phyloP scores from a whole-genome alignment of 2,329 filamentous ascomycete species.

The Phyllachora maydis region DNA sequence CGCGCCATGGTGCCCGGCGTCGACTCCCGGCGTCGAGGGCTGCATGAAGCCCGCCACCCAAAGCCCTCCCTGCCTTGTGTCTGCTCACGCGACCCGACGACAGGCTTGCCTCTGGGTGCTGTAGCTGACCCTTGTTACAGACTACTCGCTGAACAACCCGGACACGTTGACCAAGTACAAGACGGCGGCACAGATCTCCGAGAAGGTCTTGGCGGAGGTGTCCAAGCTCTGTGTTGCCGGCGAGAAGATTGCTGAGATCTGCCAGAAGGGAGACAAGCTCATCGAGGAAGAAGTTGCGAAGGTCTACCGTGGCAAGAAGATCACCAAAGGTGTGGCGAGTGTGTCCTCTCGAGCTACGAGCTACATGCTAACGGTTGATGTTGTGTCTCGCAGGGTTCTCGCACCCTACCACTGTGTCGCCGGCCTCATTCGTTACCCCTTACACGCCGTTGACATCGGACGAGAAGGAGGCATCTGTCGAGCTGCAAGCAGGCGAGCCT shows the following conservation, averaged over 20 bases:
- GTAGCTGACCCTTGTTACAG: slow-evolving; percentile 19
- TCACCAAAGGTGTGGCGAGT: slow-evolving; percentile 72
- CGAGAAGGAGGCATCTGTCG: slow-evolving; percentile 57
- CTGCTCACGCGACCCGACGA: neutral
- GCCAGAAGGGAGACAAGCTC: slow-evolving; percentile 87
- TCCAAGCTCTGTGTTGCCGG: slow-evolving; percentile 54
- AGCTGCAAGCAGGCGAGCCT: slow-evolving; percentile 67
- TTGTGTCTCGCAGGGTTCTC: slow-evolving; percentile 55
- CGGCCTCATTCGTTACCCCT: slow-evolving; percentile 82
- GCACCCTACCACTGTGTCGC: slow-evolving; percentile 89
- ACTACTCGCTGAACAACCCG: slow-evolving; percentile 78
- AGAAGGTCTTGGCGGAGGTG: slow-evolving; percentile 85
- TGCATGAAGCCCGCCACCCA: neutral
- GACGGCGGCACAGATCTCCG: slow-evolving; percentile 83
- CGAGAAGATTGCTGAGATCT: slow-evolving; percentile 83
- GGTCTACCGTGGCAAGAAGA: slow-evolving; percentile 98
- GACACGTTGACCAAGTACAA: slow-evolving; percentile 99
- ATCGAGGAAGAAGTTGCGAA: slow-evolving; percentile 85
- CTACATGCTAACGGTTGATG: no score
- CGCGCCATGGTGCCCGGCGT: slow-evolving; percentile 9
- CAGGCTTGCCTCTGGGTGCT: neutral
- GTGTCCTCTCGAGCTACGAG: no score
- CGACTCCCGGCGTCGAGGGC: neutral
- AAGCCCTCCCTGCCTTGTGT: neutral
- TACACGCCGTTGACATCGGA: slow-evolving; percentile 88